Evolutionary conservation across 441 rosid species (phyloP), one percentile per base, ranked within the genome.

Genomic region (Daphne laureola): DNA sequence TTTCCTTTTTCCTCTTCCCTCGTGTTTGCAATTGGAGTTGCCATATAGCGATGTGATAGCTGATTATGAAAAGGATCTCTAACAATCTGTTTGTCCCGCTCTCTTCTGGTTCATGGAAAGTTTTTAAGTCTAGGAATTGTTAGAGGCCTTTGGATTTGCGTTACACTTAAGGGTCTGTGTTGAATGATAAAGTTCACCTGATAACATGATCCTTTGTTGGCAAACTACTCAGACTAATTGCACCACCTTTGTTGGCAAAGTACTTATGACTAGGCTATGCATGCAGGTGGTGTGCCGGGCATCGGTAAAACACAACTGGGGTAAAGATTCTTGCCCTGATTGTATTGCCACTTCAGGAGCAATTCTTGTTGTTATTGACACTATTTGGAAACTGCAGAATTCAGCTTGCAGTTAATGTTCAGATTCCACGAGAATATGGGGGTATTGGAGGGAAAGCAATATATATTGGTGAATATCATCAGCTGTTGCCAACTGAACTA

Each of bases 241-340:
- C 12, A 2, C 16, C 14, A 55, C 31, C 18, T 64, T 8, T 50
- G 41, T 57, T 46, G 17, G 51, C 23, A 41, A 54, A 13, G 12
- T 25, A 11, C 13, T 44, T 45, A 23, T 9, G 52, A 17, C 49
- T 58, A 47, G 54, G 40, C 46, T 54, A 25, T 69, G 4, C 43
- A 17, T 66, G 16, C 63, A 86, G 98, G 98, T 72, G 98, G 97
- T 9, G 85, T 81, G 14, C 96, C 96, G 0, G 96, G 97, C 51
- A 92, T 92, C 46, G 96, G 97, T 67, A 92, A 92, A 80, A 92
- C 98, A 38, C 98, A 92, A 74, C 63, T 92, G 51, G 98, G 97
- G 96, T 86, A 80, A 56, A 70, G 13, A 41, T 55, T 52, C 7
- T 58, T 72, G n/a, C 46, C 60, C 58, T 63, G 26, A 46, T 56